Base-by-base conservation (phyloP, 75 land plant genomes). In the Pinus tabuliformis region DNA sequence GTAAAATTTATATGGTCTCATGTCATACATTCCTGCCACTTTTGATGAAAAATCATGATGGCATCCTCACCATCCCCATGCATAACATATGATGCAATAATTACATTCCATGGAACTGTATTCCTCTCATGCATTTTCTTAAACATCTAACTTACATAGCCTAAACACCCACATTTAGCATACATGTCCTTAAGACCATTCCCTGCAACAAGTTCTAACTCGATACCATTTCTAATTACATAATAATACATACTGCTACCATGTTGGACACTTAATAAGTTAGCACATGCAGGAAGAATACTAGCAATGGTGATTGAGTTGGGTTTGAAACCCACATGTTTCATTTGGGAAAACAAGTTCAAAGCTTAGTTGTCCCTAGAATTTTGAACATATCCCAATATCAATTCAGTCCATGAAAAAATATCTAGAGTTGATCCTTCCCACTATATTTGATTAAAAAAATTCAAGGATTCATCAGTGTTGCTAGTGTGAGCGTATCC, bases 391-490 rank as follows among this genome's bases (percentile, higher is more conserved):
- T 76, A 71, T 17, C 93, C 93, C 28, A 85, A 74, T 60, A 91
- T 81, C 1, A 89, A 45, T 15, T 89, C 90, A 21, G 89, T 86
- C 88, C 90, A 93, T 36, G 89, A 81, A 22, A 85, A 80, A 70
- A 82, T 81, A 74, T 93, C 88, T 17, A 86, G 91, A 61, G 75
- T 76, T 62, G 84, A 72, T 30, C 90, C 92, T 28, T 72, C 79
- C n/a, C 4, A 54, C 6, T 58, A 58, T 92, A 92, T 90, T 59
- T 28, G 30, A 2, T 45, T 14, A 45, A 90, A 79, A n/a, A 82
- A 56, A 20, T 77, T 59, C 59, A 76, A 17, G 13, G 89, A 90
- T 81, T 76, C 83, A 6, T 5, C 52, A 24, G 76, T 73, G 6
- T 86, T 78, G 13, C 89, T 89, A 11, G 11, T 62, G 15, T 75